phyloP scores from a whole-genome alignment of 352 stramenopile species.

The Pythium myriotylum region DNA sequence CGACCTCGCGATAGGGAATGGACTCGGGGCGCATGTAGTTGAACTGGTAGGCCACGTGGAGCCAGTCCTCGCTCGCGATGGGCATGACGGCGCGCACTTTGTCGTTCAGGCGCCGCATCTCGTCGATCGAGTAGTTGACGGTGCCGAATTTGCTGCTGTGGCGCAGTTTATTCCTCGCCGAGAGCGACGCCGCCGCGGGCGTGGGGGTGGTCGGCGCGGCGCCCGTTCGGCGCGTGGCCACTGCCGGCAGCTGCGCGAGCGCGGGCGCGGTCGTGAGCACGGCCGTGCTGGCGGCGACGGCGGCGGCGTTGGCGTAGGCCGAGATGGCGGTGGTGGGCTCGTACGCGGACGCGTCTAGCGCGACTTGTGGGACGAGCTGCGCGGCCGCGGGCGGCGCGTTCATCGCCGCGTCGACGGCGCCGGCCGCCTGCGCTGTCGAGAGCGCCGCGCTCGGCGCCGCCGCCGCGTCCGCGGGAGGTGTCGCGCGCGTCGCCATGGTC shows the following conservation, averaged over 20 bases:
- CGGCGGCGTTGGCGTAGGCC: conserved; percentile 22
- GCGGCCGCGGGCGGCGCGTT: background rate
- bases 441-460: background rate
- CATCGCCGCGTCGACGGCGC: background rate
- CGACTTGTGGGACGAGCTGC: conserved; percentile 7
- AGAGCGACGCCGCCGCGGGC: background rate
- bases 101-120: conserved; percentile 67
- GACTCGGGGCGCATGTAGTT: conserved; percentile 66
- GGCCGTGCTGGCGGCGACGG: conserved; percentile 14
- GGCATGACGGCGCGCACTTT: conserved; percentile 62
- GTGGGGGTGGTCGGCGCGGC: background rate
- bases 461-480: conserved; percentile 13
- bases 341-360: conserved; percentile 19
- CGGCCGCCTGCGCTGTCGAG: background rate
- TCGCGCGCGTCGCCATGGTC: conserved; percentile 16
- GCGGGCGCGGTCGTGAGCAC: conserved; percentile 4
- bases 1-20: conserved; percentile 63
- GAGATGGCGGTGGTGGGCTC: conserved; percentile 8
- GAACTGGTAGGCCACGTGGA: conserved; percentile 67
- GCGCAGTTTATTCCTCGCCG: conserved; percentile 22
- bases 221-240: background rate
- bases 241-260: background rate
- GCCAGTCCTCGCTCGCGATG: conserved; percentile 52
- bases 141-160: conserved; percentile 66
- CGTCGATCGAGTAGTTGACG: conserved; percentile 68